These are phyloP conservation scores for Hirschfeldia incana DNA, from an alignment of 345 rosid species.

Conservation along the genomic window DNA sequence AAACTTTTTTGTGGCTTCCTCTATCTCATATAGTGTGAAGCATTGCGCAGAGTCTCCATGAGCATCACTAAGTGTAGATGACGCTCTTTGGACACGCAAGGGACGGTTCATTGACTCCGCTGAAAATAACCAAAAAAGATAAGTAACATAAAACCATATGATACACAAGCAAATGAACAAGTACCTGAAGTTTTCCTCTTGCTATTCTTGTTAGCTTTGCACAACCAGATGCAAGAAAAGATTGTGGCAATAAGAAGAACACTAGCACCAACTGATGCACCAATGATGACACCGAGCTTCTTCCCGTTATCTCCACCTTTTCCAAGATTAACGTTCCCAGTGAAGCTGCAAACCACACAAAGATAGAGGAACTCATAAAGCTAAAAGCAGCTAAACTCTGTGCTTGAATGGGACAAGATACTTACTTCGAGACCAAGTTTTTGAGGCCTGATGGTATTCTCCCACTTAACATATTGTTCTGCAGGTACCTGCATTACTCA, in stretches of 20 bases:
- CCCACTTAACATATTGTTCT: slow-evolving; percentile 82
- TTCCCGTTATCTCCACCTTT: slow-evolving; percentile 47
- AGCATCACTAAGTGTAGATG: slow-evolving; percentile 61
- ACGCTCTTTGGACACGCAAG: slow-evolving; percentile 51
- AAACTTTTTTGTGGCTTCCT: slow-evolving; percentile 70
- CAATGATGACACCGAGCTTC: slow-evolving; percentile 55
- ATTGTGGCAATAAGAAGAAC: slow-evolving; percentile 64
- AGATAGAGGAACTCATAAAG: not conserved
- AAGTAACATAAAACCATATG: slow-evolving; percentile 7
- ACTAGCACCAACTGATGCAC: slow-evolving; percentile 74
- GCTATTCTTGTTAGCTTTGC: slow-evolving; percentile 52
- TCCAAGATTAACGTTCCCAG: slow-evolving; percentile 68
- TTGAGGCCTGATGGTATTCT: slow-evolving; percentile 65
- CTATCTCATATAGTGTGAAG: slow-evolving; percentile 72
- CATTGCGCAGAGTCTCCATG: slow-evolving; percentile 82
- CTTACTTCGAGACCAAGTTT: slow-evolving; percentile 66
- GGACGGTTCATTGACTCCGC: slow-evolving; percentile 44
- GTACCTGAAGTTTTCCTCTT: slow-evolving; percentile 35
- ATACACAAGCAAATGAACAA: not conserved
- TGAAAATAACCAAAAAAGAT: not conserved
- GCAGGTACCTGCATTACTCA: slow-evolving; percentile 70
- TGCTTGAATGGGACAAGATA: slow-evolving; percentile 5
- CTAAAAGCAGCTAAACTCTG: not conserved
- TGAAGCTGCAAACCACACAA: slow-evolving; percentile 49
- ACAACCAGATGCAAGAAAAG: slow-evolving; percentile 55